Percentiles rank a stretch among this genome's conserved stretches.
Conservation (phyloP, 148 eudicot genomes). For the Vaccinium corymbosum region DNA sequence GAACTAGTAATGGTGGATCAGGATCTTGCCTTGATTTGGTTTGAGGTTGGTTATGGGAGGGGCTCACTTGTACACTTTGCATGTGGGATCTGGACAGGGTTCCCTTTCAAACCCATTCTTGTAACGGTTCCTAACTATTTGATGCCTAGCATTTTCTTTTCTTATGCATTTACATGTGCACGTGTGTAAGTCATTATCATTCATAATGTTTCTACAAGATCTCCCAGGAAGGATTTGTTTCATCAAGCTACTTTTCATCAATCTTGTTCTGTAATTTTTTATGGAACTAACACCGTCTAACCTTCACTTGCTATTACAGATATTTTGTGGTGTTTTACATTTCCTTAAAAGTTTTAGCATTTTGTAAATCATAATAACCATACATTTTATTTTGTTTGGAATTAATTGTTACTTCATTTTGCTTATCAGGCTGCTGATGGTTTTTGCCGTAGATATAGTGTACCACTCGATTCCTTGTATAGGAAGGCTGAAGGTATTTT, state of each 20-base stretch:
- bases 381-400: not conserved
- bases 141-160: not conserved
- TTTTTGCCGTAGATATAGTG: slow-evolving; percentile 82
- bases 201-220: not conserved
- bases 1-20: not conserved
- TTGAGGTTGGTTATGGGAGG: not conserved
- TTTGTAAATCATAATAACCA: not conserved
- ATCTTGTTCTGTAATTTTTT: not conserved
- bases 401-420: slow-evolving; percentile 12
- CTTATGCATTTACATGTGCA: not conserved
- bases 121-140: not conserved
- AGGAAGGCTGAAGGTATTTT: slow-evolving; percentile 71
- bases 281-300: not conserved
- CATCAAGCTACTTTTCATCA: not conserved
- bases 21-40: not conserved
- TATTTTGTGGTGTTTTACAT: slow-evolving; percentile 6
- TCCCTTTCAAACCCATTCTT: not conserved
- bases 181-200: not conserved
- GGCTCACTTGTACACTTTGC: not conserved
- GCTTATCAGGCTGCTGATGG: slow-evolving; percentile 90
- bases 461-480: slow-evolving; percentile 58
- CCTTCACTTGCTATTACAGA: not conserved
- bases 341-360: not conserved
- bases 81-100: not conserved
- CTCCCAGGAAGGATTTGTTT: not conserved